Evolutionary conservation across 495 filamentous ascomycete genomes (phyloP), one percentile per base, ranked within the genome.

Genomic region (Amphirosellinia nigrospora): DNA sequence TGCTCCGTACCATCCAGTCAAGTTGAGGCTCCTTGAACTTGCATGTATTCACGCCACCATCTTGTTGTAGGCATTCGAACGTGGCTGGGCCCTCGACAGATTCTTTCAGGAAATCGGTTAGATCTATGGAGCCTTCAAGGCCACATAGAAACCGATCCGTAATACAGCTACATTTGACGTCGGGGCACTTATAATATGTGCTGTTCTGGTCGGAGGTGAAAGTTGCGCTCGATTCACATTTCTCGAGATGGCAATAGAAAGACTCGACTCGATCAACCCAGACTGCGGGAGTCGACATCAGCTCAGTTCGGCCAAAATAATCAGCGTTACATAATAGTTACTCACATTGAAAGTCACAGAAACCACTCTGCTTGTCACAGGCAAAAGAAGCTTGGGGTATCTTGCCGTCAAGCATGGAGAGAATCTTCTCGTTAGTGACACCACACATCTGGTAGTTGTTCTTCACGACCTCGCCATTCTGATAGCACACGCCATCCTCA

Each of bases 401-500:
- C 75, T 90, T 86, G 39, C 89, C 89, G 74, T 94, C 91, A 48
- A 99, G 85, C 80, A 94, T 89, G 64, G 95, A 89, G 36, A 96
- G 80, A 76, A 99, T 99, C 81, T 96, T 96, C 71, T 76, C 79
- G 82, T 98, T 99, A 53, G 94, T 98, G 72, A 99, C 95, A 83
- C 96, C 93, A 79, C 96, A 99, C 88, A 97, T 94, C 83, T 98
- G 96, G 79, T 92, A 94, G 79, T 98, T 99, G 78, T 97, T 88
- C 73, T 97, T 93, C 36, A 97, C 90, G 6, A 96, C 91, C 70
- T 97, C 87, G 46, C 94, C 94, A 72, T 95, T 89, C 72, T 91
- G 92, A 74, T 97, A 97, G 83, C 96, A 99, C 28, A 96, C 92
- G 36, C 93, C 94, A 50, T 88, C 93, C 48, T 91, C 84, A 1